A percentile compares a stretch with the other conserved stretches of the same genome.
phyloP scores from a whole-genome alignment of 2,329 filamentous ascomycete species.

The Beauveria scarabaeidicola region DNA sequence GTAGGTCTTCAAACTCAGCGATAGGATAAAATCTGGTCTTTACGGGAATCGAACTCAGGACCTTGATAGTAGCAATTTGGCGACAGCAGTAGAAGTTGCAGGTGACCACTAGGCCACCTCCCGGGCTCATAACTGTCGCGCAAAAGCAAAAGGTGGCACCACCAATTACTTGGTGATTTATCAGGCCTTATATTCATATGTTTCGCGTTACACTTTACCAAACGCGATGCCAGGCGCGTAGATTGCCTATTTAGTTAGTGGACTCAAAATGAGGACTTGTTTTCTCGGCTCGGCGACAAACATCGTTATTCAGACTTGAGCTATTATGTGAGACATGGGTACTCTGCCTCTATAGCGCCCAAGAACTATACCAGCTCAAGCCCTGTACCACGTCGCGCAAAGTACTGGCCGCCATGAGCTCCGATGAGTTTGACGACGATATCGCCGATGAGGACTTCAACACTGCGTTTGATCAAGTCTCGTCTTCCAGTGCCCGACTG shows the following conservation, averaged over 20 bases:
- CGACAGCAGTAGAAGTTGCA: too few relatives aligned
- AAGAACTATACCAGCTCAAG: not conserved
- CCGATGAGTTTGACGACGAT: constrained; percentile 55
- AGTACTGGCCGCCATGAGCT: constrained; percentile 34
- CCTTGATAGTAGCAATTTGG: too few relatives aligned
- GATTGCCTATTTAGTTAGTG: not conserved
- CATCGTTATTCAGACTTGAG: not conserved
- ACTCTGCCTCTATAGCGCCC: not conserved
- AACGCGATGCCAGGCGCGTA: constrained; percentile 9
- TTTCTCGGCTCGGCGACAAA: not conserved
- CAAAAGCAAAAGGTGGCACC: too few relatives aligned
- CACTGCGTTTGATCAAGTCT: constrained; percentile 46
- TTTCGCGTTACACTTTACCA: constrained; percentile 20
- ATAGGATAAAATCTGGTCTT: too few relatives aligned
- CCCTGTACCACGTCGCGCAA: not conserved
- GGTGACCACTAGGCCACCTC: too few relatives aligned
- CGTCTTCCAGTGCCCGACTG: constrained; percentile 21
- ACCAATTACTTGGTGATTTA: too few relatives aligned
- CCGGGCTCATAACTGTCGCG: too few relatives aligned
- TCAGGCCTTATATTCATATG: too few relatives aligned
- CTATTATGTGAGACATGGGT: not conserved
- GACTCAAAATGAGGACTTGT: not conserved
- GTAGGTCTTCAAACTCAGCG: too few relatives aligned
- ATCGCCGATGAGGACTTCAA: constrained; percentile 60
- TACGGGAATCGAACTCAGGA: too few relatives aligned